Evolutionary conservation across 192 early-diverging fungal genomes (phyloP).

Genomic region (Jimgerdemannia flammicorona): DNA sequence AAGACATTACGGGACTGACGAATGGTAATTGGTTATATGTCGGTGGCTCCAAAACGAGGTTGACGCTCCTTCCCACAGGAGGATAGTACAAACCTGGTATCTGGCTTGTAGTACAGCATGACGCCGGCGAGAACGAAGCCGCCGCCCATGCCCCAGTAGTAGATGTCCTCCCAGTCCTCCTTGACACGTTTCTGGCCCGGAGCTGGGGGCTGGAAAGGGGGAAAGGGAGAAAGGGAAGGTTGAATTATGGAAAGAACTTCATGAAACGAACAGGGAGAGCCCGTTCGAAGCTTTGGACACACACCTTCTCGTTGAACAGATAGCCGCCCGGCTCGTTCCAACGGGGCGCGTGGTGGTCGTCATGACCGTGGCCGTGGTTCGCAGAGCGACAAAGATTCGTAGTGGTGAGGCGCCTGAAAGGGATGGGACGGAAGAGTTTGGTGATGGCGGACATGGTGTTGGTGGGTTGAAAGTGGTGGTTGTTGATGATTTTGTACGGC

Average conservation of each 20-base stretch:
- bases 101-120: conserved; percentile 69
- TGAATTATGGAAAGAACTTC: background rate
- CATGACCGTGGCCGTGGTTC: conserved; percentile 48
- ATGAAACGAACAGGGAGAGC: background rate
- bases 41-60: background rate
- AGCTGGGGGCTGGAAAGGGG: conserved; percentile 30
- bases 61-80: background rate
- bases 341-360: conserved; percentile 29
- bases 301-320: conserved; percentile 74
- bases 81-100: conserved; percentile 55
- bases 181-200: conserved; percentile 64
- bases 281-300: background rate
- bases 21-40: conserved; percentile 3
- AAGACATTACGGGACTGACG: background rate
- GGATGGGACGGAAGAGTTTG: conserved; percentile 39
- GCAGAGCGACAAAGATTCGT: conserved; percentile 26
- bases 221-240: background rate
- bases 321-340: conserved; percentile 74
- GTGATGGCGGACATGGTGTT: conserved; percentile 26
- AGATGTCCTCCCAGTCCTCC: conserved; percentile 73
- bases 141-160: conserved; percentile 57
- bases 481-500: no score
- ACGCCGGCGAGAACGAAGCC: conserved; percentile 49
- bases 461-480: background rate
- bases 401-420: conserved; percentile 36